Evolutionary conservation across 208 protist genomes (phyloP).

Genomic region (Leishmania mexicana): DNA sequence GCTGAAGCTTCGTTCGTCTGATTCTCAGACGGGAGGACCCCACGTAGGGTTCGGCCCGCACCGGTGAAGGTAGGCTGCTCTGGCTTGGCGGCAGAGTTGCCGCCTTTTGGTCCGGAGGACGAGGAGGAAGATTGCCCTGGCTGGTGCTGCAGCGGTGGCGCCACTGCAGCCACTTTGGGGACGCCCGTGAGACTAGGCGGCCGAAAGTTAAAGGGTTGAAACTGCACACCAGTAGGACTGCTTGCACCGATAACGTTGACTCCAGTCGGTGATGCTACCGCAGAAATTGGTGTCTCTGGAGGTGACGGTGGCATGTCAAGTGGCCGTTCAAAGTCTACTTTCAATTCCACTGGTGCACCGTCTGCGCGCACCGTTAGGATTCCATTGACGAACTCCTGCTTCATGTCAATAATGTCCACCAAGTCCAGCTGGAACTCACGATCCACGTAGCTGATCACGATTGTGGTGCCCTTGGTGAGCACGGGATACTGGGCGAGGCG

Average conservation of each 20-base stretch:
- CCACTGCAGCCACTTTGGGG: background rate
- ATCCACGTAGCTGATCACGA: conserved; percentile 91
- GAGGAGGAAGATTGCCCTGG: background rate
- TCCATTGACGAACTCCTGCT: conserved; percentile 59
- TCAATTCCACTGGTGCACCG: conserved; percentile 83
- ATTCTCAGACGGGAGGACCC: background rate
- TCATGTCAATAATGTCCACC: conserved; percentile 72
- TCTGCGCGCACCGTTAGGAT: conserved; percentile 92
- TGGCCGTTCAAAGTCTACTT: conserved; percentile 94
- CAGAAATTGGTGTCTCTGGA: conserved; percentile 21
- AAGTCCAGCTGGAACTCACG: conserved; percentile 89
- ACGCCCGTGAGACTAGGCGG: conserved; percentile 56
- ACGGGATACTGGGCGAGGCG: conserved; percentile 90
- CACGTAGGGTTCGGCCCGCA: conserved; percentile 28
- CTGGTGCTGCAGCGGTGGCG: background rate
- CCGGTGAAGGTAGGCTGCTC: conserved; percentile 28
- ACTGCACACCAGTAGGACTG: conserved; percentile 49
- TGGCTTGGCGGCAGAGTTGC: background rate
- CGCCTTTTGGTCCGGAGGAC: background rate
- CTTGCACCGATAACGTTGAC: conserved; percentile 69
- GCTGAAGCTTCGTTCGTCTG: conserved; percentile 11
- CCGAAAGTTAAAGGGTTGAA: conserved; percentile 61
- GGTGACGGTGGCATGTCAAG: conserved; percentile 89
- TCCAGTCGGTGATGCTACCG: conserved; percentile 15
- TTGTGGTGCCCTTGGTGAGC: conserved; percentile 88